Evolutionary conservation across 345 rosid species (phyloP).

Genomic region (Chamaenerion angustifolium): DNA sequence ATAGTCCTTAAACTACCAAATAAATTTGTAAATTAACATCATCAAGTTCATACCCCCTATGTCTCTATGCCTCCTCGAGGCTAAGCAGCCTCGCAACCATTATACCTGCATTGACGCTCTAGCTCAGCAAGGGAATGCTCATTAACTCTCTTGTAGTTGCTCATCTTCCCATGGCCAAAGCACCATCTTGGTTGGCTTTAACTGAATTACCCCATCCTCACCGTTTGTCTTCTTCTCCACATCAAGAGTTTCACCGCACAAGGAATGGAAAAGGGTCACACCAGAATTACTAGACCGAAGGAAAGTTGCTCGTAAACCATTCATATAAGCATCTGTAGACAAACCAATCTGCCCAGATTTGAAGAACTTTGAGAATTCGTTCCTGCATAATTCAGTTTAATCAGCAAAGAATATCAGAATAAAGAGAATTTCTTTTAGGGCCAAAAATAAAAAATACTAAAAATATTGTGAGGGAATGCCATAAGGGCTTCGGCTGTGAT

Average conservation of each 20-base stretch:
- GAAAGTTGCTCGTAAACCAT: conserved; percentile 90
- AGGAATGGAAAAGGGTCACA: conserved; percentile 67
- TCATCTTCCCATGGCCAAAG: conserved; percentile 89
- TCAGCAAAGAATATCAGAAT: not conserved
- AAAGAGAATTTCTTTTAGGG: not conserved
- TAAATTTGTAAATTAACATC: too few relatives aligned
- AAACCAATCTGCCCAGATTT: conserved; percentile 99
- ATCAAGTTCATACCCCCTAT: conserved; percentile 66
- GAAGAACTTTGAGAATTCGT: conserved; percentile 89
- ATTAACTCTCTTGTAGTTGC: conserved; percentile 84
- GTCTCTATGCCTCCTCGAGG: conserved; percentile 92
- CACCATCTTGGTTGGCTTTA: conserved; percentile 65
- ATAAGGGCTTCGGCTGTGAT: conserved; percentile 96
- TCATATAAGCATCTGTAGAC: conserved; percentile 95
- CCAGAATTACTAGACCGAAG: conserved; percentile 82
- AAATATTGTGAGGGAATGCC: conserved; percentile 22
- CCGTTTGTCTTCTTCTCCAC: conserved; percentile 44
- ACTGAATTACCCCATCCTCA: conserved; percentile 33
- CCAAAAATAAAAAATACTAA: conserved; percentile 3
- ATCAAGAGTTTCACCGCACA: conserved; percentile 82
- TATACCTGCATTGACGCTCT: conserved; percentile 94
- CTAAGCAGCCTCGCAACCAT: conserved; percentile 85
- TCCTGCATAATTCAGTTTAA: conserved; percentile 36
- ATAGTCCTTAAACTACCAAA: too few relatives aligned
- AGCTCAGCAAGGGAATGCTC: conserved; percentile 77